Base-by-base conservation (phyloP, 768 basidiomycete genomes). In the Clavaria fumosa region DNA sequence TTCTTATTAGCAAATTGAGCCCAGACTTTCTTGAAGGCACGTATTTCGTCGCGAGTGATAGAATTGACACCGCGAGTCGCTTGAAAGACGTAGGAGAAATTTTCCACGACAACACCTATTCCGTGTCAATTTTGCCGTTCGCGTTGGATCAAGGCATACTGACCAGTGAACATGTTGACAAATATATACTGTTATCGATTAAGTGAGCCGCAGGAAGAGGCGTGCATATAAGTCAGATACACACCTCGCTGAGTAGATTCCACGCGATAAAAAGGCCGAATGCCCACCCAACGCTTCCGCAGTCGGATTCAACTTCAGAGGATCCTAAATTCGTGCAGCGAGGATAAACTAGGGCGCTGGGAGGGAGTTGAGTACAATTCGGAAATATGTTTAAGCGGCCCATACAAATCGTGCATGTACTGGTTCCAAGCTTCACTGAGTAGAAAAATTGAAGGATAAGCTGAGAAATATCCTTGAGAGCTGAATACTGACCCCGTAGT, bases 321-420 rank as follows among this genome's bases (percentile, higher is more conserved):
- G 42, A 14, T 1, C 56, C 36, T 2, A 63, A 56, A 40, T 74
- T 69, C 1, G 83, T 89, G 54, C 91, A 95, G 10, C 77, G 72
- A 18, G 90, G 90, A 48, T 81, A 82, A 0, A 66, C 64, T 19
- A 82, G 45, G 10, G 83, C 66, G 51, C 88, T 93, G 40, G 3
- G 34, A 43, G n/a, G 19, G 32, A 41, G 50, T 31, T 37, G 28
- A 41, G 3, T 37, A 20, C 3, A 7, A 34, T 21, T 17, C 22
- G 12, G 4, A 18, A 35, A 22, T 22, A 15, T 30, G 7, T 22
- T 7, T 19, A 15, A 4, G 58, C 79, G n/a, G n/a, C n/a, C n/a
- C n/a, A 50, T 53, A 90, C 85, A 75, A 93, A 58, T 96, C 85
- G 52, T 96, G 91, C 93, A 96, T 96, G 54, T 79, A 95, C 47